Evolutionary conservation across 83 land plant species (phyloP).

Genomic region (Thuja plicata): DNA sequence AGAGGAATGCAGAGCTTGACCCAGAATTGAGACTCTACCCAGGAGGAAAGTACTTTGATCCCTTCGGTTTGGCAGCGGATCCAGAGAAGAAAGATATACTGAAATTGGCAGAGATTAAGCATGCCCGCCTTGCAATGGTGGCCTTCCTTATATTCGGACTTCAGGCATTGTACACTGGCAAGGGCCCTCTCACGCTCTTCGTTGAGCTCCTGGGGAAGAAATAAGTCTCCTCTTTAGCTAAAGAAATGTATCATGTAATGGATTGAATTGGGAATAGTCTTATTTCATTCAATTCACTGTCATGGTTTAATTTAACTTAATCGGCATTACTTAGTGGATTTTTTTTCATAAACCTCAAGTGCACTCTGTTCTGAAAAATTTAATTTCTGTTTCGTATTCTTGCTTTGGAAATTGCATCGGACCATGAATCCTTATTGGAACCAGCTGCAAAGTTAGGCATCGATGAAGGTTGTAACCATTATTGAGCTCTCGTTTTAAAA

Average conservation of each 20-base stretch:
- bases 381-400: too few relatives aligned
- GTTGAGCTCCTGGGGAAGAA: constrained; percentile 12
- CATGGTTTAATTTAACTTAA: too few relatives aligned
- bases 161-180: constrained; percentile 53
- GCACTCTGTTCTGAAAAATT: too few relatives aligned
- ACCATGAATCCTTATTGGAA: too few relatives aligned
- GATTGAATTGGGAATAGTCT: not conserved
- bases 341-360: too few relatives aligned
- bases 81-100: constrained; percentile 45
- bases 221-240: not conserved
- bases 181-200: constrained; percentile 52
- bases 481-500: too few relatives aligned
- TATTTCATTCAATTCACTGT: not conserved
- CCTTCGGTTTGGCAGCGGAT: constrained; percentile 44
- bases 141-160: constrained; percentile 50
- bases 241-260: not conserved
- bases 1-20: constrained; percentile 48
- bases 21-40: constrained; percentile 57
- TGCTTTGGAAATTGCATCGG: too few relatives aligned
- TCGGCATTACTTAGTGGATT: too few relatives aligned
- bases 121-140: constrained; percentile 62
- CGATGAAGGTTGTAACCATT: too few relatives aligned
- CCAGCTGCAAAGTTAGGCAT: too few relatives aligned
- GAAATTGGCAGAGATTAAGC: constrained; percentile 59
- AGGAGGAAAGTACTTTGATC: constrained; percentile 54